These are phyloP conservation scores for Phaffomyces opuntiae DNA, from an alignment of 805 yeast species.

Conservation along the genomic window DNA sequence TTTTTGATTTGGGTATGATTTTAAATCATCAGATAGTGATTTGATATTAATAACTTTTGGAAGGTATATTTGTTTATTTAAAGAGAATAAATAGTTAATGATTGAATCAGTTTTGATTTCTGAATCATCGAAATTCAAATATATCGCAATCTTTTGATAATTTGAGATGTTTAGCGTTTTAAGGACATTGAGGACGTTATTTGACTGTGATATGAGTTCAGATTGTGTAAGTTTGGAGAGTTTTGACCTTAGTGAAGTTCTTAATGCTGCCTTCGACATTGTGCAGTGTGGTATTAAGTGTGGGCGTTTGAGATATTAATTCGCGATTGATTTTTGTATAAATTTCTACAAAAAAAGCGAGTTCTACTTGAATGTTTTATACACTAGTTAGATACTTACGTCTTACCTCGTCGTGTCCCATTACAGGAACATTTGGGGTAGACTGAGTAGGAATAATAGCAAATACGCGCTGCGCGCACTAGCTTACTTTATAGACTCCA, in stretches of 20 bases:
- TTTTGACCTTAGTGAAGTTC: background rate
- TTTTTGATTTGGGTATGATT: constrained; percentile 18
- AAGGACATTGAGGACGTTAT: constrained; percentile 13
- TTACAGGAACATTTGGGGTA: too few species aligned
- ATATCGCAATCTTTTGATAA: constrained; percentile 53
- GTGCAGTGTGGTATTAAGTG: too few species aligned
- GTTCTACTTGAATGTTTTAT: too few species aligned
- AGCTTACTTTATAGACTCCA: too few species aligned
- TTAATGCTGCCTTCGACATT: background rate
- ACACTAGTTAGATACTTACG: too few species aligned
- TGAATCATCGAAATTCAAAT: constrained; percentile 66
- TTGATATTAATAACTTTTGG: constrained; percentile 32
- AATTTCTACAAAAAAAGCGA: too few species aligned
- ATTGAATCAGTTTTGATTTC: constrained; percentile 60
- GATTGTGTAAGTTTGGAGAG: constrained; percentile 7
- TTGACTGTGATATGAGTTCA: constrained; percentile 23
- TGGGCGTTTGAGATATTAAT: too few species aligned
- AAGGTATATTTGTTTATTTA: constrained; percentile 46
- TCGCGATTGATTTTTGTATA: too few species aligned
- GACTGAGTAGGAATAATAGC: too few species aligned
- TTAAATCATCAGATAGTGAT: background rate
- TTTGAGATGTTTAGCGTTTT: constrained; percentile 27
- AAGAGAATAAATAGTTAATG: constrained; percentile 43
- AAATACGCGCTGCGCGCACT: too few species aligned
- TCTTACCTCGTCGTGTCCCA: too few species aligned